Conservation (phyloP, 1,284 basidiomycete genomes). For the Clitocybe nebularis region DNA sequence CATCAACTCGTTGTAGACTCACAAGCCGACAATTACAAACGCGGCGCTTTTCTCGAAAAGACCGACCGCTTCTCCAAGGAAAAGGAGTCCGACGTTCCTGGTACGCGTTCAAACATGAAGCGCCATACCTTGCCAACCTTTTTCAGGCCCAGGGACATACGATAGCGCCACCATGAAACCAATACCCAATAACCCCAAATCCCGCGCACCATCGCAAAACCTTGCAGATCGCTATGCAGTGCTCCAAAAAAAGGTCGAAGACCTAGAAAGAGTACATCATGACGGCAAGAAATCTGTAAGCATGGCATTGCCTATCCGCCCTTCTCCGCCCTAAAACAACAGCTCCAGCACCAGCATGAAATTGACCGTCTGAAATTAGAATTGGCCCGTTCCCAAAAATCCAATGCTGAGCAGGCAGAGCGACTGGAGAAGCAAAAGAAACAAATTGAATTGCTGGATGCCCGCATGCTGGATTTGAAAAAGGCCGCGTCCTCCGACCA, state of each 20-base stretch:
- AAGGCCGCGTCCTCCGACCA: conserved; percentile 47
- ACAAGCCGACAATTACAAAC: conserved; percentile 47
- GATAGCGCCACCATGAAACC: conserved; percentile 17
- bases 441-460: conserved; percentile 51
- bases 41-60: conserved; percentile 54
- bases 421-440: conserved; percentile 60
- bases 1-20: conserved; percentile 28
- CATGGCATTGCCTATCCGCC: conserved; percentile 11
- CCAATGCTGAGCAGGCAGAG: conserved; percentile 48
- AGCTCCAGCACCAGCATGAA: conserved; percentile 51
- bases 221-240: conserved; percentile 43
- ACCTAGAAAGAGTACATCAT: conserved; percentile 58
- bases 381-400: conserved; percentile 44
- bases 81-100: conserved; percentile 35
- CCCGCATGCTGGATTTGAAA: conserved; percentile 55
- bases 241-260: conserved; percentile 63
- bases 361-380: conserved; percentile 57
- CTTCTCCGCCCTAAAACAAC: not conserved
- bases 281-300: conserved; percentile 66
- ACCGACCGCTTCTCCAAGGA: conserved; percentile 45
- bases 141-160: conserved; percentile 34
- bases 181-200: conserved; percentile 9
- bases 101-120: no score
- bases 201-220: conserved; percentile 10
- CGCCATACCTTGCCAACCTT: no score